A percentile compares a stretch with the other conserved stretches of the same genome.
These are phyloP conservation scores for Pseudomassariella vexata DNA, from an alignment of 2,329 filamentous ascomycete genomes.

Conservation along the genomic window DNA sequence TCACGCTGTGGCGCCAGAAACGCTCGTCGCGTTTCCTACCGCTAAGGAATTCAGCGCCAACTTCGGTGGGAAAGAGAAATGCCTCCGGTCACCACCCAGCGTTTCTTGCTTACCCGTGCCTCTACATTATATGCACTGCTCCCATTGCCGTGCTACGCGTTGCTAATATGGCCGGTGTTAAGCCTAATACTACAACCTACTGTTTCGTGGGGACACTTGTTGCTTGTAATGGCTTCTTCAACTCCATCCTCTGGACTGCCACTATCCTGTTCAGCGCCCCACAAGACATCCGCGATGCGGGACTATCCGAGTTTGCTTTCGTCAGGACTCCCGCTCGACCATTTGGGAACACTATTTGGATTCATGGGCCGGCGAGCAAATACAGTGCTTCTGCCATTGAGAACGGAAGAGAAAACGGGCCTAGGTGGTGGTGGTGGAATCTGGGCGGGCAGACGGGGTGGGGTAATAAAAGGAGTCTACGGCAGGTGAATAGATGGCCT, in stretches of 20 bases:
- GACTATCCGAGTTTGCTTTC: conserved; percentile 12
- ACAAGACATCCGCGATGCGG: conserved; percentile 9
- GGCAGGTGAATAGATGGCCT: no score
- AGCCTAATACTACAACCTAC: conserved; percentile 6
- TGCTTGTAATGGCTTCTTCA: conserved; percentile 10
- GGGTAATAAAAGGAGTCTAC: no score
- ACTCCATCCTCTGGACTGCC: conserved; percentile 12
- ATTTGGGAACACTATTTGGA: conserved; percentile 10
- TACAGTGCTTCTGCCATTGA: not conserved
- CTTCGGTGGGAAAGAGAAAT: not conserved
- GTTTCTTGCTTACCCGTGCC: conserved; percentile 12
- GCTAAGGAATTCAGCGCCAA: not conserved
- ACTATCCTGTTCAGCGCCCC: conserved; percentile 12
- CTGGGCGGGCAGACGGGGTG: conserved; percentile 9
- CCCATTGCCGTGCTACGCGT: conserved; percentile 10
- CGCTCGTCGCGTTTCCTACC: conserved; percentile 8
- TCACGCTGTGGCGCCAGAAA: conserved; percentile 9
- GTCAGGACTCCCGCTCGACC: conserved; percentile 9
- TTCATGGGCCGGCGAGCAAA: conserved; percentile 6
- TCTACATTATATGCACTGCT: conserved; percentile 12
- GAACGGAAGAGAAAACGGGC: no score
- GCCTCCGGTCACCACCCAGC: conserved; percentile 13
- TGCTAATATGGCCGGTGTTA: conserved; percentile 4
- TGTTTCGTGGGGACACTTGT: conserved; percentile 9
- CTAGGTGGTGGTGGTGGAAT: conserved; percentile 8